Evolutionary conservation across 2,329 filamentous ascomycete species (phyloP).

Genomic region (Exophiala alcalophila): DNA sequence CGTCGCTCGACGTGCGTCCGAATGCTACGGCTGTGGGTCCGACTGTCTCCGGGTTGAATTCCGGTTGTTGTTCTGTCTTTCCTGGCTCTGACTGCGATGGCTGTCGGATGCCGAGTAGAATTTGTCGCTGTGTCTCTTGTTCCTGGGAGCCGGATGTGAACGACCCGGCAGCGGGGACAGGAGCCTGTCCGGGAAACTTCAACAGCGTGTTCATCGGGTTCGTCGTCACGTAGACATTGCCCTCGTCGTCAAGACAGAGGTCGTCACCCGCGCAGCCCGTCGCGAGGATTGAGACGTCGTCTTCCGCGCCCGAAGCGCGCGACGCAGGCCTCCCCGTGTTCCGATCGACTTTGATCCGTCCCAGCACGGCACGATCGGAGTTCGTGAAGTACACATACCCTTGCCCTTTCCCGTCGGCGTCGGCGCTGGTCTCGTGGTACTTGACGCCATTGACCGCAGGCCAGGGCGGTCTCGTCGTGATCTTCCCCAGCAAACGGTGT

Average conservation of each 20-base stretch:
- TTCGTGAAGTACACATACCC: conserved; percentile 7
- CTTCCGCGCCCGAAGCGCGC: background rate
- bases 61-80: background rate
- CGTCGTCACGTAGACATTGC: conserved; percentile 9
- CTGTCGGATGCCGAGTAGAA: conserved; percentile 2
- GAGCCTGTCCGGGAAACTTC: conserved; percentile 5
- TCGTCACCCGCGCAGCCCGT: conserved; percentile 8
- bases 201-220: conserved; percentile 9
- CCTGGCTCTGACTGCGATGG: background rate
- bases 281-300: background rate
- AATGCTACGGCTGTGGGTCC: conserved; percentile 3
- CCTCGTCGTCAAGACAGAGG: conserved; percentile 3
- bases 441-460: conserved; percentile 2
- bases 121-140: background rate
- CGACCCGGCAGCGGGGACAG: background rate
- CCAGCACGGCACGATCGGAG: conserved; percentile 7
- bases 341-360: background rate
- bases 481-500: conserved; percentile 1
- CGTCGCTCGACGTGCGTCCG: background rate
- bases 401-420: too few species aligned
- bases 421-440: background rate
- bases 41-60: background rate
- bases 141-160: background rate
- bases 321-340: background rate
- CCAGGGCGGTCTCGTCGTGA: conserved; percentile 6